Evolutionary conservation across 1,284 basidiomycete genomes (phyloP).

Genomic region (Ceratobasidium sp.): DNA sequence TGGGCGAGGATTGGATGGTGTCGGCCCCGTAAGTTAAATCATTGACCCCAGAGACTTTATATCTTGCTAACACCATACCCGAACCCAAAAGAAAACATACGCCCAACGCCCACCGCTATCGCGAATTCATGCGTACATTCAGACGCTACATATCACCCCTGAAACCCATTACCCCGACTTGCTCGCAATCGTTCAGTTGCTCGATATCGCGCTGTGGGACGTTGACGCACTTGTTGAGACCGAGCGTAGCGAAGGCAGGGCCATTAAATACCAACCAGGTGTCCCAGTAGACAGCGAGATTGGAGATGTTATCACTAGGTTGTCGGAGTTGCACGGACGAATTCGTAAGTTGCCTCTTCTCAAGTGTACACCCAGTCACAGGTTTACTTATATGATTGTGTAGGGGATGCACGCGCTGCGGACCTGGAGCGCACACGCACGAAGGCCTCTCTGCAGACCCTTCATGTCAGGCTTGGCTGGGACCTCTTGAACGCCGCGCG

Average conservation of each 20-base stretch:
- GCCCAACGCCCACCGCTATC: slow-evolving; percentile 2
- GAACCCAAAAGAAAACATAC: slow-evolving; percentile 4
- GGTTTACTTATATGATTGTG: not conserved
- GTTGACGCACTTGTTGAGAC: slow-evolving; percentile 21
- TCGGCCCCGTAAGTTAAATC: not conserved
- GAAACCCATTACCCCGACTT: slow-evolving; percentile 27
- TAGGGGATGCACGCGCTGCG: slow-evolving; percentile 32
- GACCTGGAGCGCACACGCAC: slow-evolving; percentile 28
- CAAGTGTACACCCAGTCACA: not conserved
- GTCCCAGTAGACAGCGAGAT: slow-evolving; percentile 20
- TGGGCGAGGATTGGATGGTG: not conserved
- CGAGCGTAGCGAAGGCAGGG: slow-evolving; percentile 11
- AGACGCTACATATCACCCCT: slow-evolving; percentile 20
- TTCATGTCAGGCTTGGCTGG: slow-evolving; percentile 28
- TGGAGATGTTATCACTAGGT: not conserved
- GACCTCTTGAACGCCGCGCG: slow-evolving; percentile 31
- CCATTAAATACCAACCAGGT: slow-evolving; percentile 26
- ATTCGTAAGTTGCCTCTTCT: slow-evolving; percentile 21
- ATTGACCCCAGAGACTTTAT: too few species aligned
- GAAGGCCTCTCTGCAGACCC: slow-evolving; percentile 20
- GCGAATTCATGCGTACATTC: slow-evolving; percentile 3
- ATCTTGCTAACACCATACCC: not conserved
- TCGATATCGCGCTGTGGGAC: slow-evolving; percentile 39
- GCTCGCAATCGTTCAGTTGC: slow-evolving; percentile 3
- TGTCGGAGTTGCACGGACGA: slow-evolving; percentile 21